These are phyloP conservation scores for Styphnolobium japonicum DNA, from an alignment of 306 rosid species.

Conservation along the genomic window DNA sequence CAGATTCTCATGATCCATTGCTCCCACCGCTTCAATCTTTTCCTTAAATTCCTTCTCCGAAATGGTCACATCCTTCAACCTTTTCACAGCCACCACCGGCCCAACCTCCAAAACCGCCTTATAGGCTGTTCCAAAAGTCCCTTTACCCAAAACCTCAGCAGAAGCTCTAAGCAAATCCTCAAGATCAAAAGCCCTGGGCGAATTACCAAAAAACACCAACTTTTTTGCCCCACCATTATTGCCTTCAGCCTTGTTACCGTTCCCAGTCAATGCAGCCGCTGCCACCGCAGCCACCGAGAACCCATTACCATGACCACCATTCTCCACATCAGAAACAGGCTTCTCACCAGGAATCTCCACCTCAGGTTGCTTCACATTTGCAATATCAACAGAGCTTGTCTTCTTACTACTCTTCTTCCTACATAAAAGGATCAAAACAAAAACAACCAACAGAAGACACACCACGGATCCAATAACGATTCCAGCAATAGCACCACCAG, in stretches of 20 bases:
- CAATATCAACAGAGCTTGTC: constrained; percentile 42
- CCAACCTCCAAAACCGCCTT: constrained; percentile 69
- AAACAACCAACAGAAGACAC: constrained; percentile 36
- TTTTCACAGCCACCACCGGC: constrained; percentile 59
- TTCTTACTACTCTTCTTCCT: constrained; percentile 44
- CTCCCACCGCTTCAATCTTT: constrained; percentile 57
- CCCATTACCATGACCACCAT: constrained; percentile 33
- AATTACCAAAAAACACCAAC: constrained; percentile 57
- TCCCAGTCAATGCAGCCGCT: constrained; percentile 17
- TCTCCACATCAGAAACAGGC: constrained; percentile 34
- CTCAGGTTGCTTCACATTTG: constrained; percentile 37
- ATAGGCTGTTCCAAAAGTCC: constrained; percentile 69
- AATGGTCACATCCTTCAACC: constrained; percentile 64
- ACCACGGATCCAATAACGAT: constrained; percentile 57
- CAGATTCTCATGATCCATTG: constrained; percentile 62
- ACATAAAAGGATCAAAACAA: constrained; percentile 41
- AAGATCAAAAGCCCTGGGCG: constrained; percentile 47
- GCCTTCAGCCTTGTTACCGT: constrained; percentile 22
- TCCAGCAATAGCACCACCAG: constrained; percentile 60
- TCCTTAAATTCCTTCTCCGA: constrained; percentile 60
- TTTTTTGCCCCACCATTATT: constrained; percentile 30
- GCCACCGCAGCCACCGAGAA: constrained; percentile 25
- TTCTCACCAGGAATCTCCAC: constrained; percentile 33
- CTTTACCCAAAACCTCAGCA: constrained; percentile 73
- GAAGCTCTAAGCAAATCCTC: constrained; percentile 74